Base-by-base conservation (phyloP, 1,284 basidiomycete genomes). In the Rhodotorula sp. region DNA sequence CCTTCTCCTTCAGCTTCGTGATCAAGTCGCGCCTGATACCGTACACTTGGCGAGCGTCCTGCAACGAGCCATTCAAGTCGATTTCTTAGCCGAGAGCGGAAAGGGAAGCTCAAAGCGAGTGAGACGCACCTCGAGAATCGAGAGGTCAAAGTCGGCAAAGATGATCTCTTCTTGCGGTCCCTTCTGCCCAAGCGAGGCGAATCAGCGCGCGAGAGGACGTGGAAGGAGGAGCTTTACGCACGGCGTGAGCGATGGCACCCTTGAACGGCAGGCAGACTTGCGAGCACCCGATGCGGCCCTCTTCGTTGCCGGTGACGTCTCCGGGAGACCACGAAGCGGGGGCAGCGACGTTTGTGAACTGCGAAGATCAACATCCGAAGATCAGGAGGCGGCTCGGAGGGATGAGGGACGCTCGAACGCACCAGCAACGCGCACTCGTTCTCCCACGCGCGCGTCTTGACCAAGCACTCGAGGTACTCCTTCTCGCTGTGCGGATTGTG, bases 1-100 rank as follows among this genome's bases (percentile, higher is more conserved):
- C 46, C 52, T 39, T 20, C 29, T 60, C 19, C 27, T 39, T 32
- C 20, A 66, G 53, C 53, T 66, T 60, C 30, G 24, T 27, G 22
- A 54, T 27, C 32, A 75, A 66, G 55, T 75, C 76, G 27, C 66
- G 62, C 44, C 65, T 29, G 24, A 77, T 69, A 4, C 75, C 75
- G 36, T 77, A 77, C 8, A 75, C 75, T 24, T 65, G 54, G 32
- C 71, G 63, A 8, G 76, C 76, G 54, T 76, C 76, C 76, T 77
- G 67, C 20, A 13, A 49, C 22, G 11, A 10, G n/a, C 5, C 3
- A 44, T 3, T 10, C 5, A 17, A 44, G 39, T 44, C 13, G 19
- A 17, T 17, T 6, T 13, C n/a, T n/a, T 15, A 44, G 39, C 13
- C 13, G 39, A 8, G 39, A 44, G 39, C 39, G n/a, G 27, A 62